Evolutionary conservation across 768 basidiomycete species (phyloP).

Genomic region (Leccinum sublutescens): DNA sequence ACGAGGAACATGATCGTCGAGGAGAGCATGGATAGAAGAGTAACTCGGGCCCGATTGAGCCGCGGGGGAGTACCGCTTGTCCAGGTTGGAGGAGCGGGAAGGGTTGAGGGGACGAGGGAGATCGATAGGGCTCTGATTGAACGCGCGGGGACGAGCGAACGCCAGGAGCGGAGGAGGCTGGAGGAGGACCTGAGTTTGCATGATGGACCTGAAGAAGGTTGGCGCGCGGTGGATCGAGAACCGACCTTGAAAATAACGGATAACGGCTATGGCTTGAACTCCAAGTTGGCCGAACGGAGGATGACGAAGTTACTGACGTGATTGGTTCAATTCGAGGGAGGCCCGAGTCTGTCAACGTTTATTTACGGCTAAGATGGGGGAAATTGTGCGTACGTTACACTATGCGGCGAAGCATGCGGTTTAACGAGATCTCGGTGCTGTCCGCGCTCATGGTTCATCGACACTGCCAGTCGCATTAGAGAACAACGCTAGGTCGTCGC

Average conservation of each 20-base stretch:
- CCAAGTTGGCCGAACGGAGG: constrained; percentile 9
- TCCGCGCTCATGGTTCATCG: not conserved
- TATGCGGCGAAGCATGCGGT: constrained; percentile 23
- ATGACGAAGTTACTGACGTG: constrained; percentile 25
- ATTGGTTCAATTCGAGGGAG: constrained; percentile 25
- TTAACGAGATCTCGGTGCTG: constrained; percentile 7
- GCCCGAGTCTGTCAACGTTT: constrained; percentile 23
- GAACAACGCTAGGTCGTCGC: constrained; percentile 1
- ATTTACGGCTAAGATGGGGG: constrained; percentile 28
- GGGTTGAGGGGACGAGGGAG: constrained; percentile 23
- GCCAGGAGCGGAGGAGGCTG: constrained; percentile 28
- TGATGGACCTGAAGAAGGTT: constrained; percentile 14
- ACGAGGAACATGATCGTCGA: constrained; percentile 34
- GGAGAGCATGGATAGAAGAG: constrained; percentile 30
- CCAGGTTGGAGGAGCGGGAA: constrained; percentile 34
- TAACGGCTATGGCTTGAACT: constrained; percentile 14
- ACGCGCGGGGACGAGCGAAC: constrained; percentile 13
- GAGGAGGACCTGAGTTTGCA: constrained; percentile 29
- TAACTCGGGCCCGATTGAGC: constrained; percentile 37
- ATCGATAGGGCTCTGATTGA: constrained; percentile 23
- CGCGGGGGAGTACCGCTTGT: constrained; percentile 32
- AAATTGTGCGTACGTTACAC: constrained; percentile 14
- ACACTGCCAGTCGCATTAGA: not conserved
- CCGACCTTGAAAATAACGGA: constrained; percentile 20
- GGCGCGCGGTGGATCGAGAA: constrained; percentile 9